A percentile compares a stretch with the other conserved stretches of the same genome.
Conservation (phyloP, 2,329 filamentous ascomycete genomes). For the Hypoxylon sp. region DNA sequence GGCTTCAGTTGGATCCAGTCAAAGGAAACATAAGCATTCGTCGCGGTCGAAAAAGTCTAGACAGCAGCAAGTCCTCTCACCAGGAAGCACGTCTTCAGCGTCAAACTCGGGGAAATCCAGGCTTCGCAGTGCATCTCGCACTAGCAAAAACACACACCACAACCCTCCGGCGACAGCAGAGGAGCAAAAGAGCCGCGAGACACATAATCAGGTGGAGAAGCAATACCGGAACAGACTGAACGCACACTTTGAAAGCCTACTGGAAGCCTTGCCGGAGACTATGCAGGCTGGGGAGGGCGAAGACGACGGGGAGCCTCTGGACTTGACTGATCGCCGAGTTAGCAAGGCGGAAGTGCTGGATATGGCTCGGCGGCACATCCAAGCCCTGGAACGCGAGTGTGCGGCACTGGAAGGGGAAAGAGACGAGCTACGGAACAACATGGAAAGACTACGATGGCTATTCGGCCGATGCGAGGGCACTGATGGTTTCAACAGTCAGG, state of each 20-base stretch:
- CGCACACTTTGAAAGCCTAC: constrained; percentile 61
- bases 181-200: constrained; percentile 55
- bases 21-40: constrained; percentile 43
- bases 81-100: constrained; percentile 42
- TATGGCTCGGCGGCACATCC: constrained; percentile 61
- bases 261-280: constrained; percentile 59
- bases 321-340: constrained; percentile 42
- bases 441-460: constrained; percentile 53
- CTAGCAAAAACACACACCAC: constrained; percentile 56
- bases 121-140: constrained; percentile 55
- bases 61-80: constrained; percentile 43
- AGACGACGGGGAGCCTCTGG: constrained; percentile 50
- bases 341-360: constrained; percentile 52
- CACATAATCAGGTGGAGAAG: constrained; percentile 65
- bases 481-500: constrained; percentile 31
- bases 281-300: constrained; percentile 52
- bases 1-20: constrained; percentile 36
- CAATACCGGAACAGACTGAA: constrained; percentile 65
- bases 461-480: constrained; percentile 50
- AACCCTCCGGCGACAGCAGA: constrained; percentile 55
- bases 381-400: constrained; percentile 58
- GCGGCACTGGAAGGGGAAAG: constrained; percentile 57
- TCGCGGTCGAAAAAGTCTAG: constrained; percentile 43
- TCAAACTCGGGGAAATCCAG: constrained; percentile 48
- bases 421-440: constrained; percentile 54